These are phyloP conservation scores for Herpetomonas samuelpessoai DNA, from an alignment of 208 protist species.

Conservation along the genomic window DNA sequence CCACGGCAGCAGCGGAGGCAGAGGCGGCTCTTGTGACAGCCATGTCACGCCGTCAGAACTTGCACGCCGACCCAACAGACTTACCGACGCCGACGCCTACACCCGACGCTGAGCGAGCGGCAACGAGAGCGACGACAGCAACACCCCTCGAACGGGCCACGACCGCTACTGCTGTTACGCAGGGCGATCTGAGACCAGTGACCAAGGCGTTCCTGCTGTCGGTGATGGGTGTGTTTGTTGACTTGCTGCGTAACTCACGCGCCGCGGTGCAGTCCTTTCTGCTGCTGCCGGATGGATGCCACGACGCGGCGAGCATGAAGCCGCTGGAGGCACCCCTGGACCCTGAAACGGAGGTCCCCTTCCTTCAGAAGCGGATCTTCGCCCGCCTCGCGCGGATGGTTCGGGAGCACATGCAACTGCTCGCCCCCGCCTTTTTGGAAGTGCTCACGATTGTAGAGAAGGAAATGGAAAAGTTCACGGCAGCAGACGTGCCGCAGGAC, in stretches of 20 bases:
- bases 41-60: too few relatives aligned
- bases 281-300: conserved; percentile 36
- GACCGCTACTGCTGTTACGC: too few relatives aligned
- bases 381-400: conserved; percentile 22
- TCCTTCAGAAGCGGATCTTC: conserved; percentile 20
- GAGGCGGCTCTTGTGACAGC: conserved; percentile 3
- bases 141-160: too few relatives aligned
- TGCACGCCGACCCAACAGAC: too few relatives aligned
- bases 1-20: neutral
- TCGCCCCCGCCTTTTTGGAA: conserved; percentile 8
- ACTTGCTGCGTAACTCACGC: conserved; percentile 24
- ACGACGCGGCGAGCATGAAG: conserved; percentile 29
- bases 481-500: conserved; percentile 19
- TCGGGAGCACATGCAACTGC: conserved; percentile 20
- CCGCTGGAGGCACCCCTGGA: conserved; percentile 31
- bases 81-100: too few relatives aligned
- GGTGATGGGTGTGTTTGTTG: conserved; percentile 20
- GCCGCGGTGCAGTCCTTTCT: conserved; percentile 27
- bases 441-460: conserved; percentile 9
- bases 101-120: neutral
- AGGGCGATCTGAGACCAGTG: neutral
- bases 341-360: conserved; percentile 16
- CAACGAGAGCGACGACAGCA: neutral
- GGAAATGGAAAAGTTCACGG: conserved; percentile 11
- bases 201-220: conserved; percentile 23